Evolutionary conservation across 768 basidiomycete species (phyloP), one percentile per base, ranked within the genome.

Genomic region (Termitomyces sp.): DNA sequence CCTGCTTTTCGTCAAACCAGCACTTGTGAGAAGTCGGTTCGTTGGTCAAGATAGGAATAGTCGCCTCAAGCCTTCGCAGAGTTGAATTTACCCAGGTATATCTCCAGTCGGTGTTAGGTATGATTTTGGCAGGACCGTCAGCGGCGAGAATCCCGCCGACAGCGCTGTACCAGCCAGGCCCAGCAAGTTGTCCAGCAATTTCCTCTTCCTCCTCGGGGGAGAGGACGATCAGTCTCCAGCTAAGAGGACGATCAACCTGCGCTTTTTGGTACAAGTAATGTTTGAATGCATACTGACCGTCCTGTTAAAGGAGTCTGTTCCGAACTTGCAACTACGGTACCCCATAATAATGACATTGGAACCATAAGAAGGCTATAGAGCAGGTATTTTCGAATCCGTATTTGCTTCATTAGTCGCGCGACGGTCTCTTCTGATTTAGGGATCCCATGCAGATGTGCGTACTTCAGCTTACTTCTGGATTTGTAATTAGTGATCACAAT

Each of bases 181-280:
- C 94, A 20, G 85, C 84, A 10, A 98, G 81, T 66, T 91, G 87
- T 4, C 76, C 71, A n/a, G 92, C 85, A 42, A 98, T 91, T 31
- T 85, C 85, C 53, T 94, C 92, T 68, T 98, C 94, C 72, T 97
- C 94, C 63, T 93, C 90, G 2, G 94, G 94, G 4, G 92, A 94
- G 16, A 97, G 80, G 9, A 95, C 77, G 59, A 97, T 95, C 63
- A 94, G 71, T 54, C 94, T 81, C 88, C 89, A 91, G 66, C 93
- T 92, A n/a, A 54, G 28, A 56, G 63, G 45, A 55, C 47, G 6
- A 56, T 50, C 24, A 47, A 28, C 49, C 47, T 53, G 37, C 20
- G 37, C 3, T 22, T 24, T 13, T 20, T 9, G 6, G 44, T 26
- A 20, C 7, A 36, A 39, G 18, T 34, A 54, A 39, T 16, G 6